These are phyloP conservation scores for Fraxinus nigra DNA, from an alignment of 305 asterid genomes.

Conservation along the genomic window DNA sequence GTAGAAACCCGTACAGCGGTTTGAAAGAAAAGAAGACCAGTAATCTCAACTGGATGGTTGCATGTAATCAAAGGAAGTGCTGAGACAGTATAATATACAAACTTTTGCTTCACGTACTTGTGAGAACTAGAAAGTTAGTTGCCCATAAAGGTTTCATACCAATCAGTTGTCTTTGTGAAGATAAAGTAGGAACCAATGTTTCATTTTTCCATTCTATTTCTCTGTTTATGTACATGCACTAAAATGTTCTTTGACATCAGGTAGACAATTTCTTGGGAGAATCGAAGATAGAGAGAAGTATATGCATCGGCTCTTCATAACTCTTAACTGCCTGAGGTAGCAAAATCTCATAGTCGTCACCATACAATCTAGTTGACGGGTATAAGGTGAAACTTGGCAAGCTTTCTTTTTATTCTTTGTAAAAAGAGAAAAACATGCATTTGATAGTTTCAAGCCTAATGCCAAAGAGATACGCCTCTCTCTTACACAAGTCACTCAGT, in stretches of 20 bases:
- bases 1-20: neutral
- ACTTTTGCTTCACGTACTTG: neutral
- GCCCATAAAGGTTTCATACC: neutral
- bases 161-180: neutral
- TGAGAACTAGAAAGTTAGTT: neutral
- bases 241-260: conserved; percentile 15
- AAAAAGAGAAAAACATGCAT: neutral
- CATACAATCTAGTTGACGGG: neutral
- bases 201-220: neutral
- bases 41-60: neutral
- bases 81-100: neutral
- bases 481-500: neutral
- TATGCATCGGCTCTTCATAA: neutral
- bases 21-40: neutral
- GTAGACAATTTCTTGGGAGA: neutral
- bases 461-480: neutral
- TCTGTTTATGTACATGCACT: neutral
- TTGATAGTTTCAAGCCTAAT: neutral
- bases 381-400: neutral
- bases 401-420: neutral
- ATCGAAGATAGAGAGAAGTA: conserved; percentile 13
- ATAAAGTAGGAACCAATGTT: neutral
- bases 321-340: neutral
- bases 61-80: neutral
- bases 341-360: neutral